A percentile compares a stretch with the other conserved stretches of the same genome.
phyloP scores from a whole-genome alignment of 1,284 basidiomycete genomes.

The Stygiomarasmius scandens region DNA sequence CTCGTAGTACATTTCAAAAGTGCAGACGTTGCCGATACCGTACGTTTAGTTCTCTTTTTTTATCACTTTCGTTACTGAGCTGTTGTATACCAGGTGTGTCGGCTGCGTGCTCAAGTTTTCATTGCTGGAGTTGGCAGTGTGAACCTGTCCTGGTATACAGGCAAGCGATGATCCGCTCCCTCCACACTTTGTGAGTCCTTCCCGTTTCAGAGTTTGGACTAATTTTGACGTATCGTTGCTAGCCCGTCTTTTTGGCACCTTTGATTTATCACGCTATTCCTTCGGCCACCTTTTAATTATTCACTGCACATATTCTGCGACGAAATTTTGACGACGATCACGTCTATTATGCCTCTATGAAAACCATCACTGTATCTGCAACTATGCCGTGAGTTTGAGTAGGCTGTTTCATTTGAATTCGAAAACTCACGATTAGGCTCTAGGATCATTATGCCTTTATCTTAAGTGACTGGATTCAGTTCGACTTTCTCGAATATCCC shows the following conservation, averaged over 20 bases:
- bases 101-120: conserved; percentile 69
- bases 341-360: conserved; percentile 11
- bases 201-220: background rate
- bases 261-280: conserved; percentile 1
- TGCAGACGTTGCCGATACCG: conserved; percentile 77
- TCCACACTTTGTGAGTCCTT: conserved; percentile 3
- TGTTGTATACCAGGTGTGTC: conserved; percentile 61
- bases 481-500: background rate
- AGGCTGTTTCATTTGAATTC: no score
- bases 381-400: conserved; percentile 15
- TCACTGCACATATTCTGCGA: background rate
- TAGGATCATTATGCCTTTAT: conserved; percentile 4
- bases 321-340: conserved; percentile 13
- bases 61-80: conserved; percentile 7
- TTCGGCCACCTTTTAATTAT: background rate
- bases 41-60: conserved; percentile 34
- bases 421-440: no score
- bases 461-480: background rate
- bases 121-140: conserved; percentile 77
- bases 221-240: no score
- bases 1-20: conserved; percentile 71
- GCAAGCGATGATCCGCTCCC: conserved; percentile 49
- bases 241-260: background rate
- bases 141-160: conserved; percentile 71
- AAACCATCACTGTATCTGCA: conserved; percentile 1